Conservation (phyloP, 306 rosid genomes). For the Quercus rubra region DNA sequence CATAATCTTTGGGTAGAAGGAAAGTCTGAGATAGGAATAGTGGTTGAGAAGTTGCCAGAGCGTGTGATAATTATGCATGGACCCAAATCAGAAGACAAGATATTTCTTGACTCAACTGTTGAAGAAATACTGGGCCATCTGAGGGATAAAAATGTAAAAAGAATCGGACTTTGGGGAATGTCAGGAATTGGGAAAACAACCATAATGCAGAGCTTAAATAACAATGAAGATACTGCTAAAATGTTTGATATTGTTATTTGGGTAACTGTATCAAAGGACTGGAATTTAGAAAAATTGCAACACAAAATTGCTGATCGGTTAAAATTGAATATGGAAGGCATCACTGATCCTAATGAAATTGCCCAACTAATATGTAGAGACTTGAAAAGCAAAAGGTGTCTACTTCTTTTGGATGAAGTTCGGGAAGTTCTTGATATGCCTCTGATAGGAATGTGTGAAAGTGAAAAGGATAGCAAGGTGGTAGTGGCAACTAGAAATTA, state of each 20-base stretch:
- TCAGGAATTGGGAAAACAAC: no score
- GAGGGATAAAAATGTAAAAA: no score
- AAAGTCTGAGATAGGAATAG: not conserved
- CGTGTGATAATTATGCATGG: no score
- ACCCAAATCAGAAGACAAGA: no score
- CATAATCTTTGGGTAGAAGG: not conserved
- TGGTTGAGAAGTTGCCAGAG: not conserved
- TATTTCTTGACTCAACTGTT: no score
- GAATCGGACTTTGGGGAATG: no score
- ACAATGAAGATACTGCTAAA: no score
- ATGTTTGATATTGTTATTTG: no score
- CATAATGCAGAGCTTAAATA: no score
- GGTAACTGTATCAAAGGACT: not conserved
- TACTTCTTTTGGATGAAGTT: no score
- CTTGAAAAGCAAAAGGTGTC: not conserved
- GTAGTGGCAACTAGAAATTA: conserved; percentile 9
- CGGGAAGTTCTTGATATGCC: not conserved
- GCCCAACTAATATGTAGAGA: not conserved
- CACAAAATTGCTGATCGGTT: not conserved
- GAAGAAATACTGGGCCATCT: no score
- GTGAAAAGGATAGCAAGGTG: conserved; percentile 18
- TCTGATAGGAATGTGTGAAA: conserved; percentile 4
- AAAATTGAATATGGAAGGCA: not conserved
- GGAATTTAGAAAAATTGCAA: not conserved
- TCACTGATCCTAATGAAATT: not conserved